Evolutionary conservation across 768 basidiomycete species (phyloP).

Genomic region (Gymnopilus dilepis): DNA sequence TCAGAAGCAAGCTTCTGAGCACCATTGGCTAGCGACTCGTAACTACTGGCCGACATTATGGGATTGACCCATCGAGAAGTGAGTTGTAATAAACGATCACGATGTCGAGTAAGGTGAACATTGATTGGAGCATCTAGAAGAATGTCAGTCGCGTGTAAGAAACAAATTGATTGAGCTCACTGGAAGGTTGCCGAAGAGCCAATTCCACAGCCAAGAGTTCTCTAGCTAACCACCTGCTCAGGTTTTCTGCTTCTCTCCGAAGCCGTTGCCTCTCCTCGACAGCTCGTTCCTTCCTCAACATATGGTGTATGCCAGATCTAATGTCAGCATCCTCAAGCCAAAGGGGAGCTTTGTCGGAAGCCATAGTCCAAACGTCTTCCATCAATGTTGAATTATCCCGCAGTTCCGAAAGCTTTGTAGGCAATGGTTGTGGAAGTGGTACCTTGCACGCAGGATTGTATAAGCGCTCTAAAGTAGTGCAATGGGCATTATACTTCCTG

Average conservation of each 20-base stretch:
- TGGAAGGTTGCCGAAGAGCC: no score
- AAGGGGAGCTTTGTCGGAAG: slow-evolving; percentile 17
- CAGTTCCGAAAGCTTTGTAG: slow-evolving; percentile 32
- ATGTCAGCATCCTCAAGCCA: slow-evolving; percentile 41
- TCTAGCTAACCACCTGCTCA: no score
- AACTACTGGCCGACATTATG: no score
- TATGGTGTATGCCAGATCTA: slow-evolving; percentile 34
- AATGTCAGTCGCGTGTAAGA: no score
- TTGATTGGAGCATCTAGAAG: no score
- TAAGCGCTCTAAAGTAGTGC: slow-evolving; percentile 25
- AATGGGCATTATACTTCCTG: slow-evolving; percentile 26
- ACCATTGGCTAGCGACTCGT: no score
- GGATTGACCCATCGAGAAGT: no score
- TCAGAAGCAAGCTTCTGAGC: no score
- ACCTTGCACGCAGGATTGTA: slow-evolving; percentile 29
- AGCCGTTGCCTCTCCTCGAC: slow-evolving; percentile 34
- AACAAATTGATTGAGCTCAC: no score
- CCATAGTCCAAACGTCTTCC: slow-evolving; percentile 45
- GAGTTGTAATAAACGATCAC: no score
- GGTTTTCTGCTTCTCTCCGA: slow-evolving; percentile 28
- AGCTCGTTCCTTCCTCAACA: slow-evolving; percentile 34
- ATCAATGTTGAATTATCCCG: slow-evolving; percentile 32
- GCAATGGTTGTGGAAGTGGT: slow-evolving; percentile 38
- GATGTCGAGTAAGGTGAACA: no score
- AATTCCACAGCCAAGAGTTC: no score